Base-by-base conservation (phyloP, 371 early-diverging fungal genomes). In the Mucor circinelloides region DNA sequence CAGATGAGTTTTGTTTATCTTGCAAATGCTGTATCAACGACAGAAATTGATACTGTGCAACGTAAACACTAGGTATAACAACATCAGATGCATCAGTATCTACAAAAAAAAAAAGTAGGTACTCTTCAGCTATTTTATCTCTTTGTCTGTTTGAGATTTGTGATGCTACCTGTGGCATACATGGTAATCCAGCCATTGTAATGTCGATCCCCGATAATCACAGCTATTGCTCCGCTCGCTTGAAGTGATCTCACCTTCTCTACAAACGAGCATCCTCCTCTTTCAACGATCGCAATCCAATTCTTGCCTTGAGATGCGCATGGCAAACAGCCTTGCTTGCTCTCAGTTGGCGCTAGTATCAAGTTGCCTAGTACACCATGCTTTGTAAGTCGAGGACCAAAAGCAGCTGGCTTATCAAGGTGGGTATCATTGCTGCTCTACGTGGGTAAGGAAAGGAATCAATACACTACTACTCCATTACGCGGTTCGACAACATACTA, bases 221-320 rank as follows among this genome's bases (percentile, higher is more conserved):
- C 96, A 1, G 93, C 96, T 6, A 83, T 81, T 7, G 95, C 95
- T 32, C 97, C 96, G 54, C 91, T 88, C 6, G 70, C 78, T 77
- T 97, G 95, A 95, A 96, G 93, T 36, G 90, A 86, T 60, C 94
- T 84, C 10, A 96, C 93, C 71, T 96, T 96, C 3, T 94, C 90
- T 55, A 93, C 83, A 77, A 97, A 97, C 0, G 92, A 86, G 69
- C 97, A 97, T 23, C 85, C 82, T 27, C 97, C 97, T 58, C 97
- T 87, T 70, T 93, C 89, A 7, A 96, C 90, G 2, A 97, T 79
- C 6, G 94, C 92, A 23, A 95, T 88, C 94, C 94, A 94, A 52
- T 86, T 72, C 21, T 75, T 64, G 74, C 62, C 19, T 9, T 61
- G 36, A 9, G 58, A 38, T 10, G 2, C 0, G 3, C 50, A 50